Evolutionary conservation across 257 asterid species (phyloP).

Genomic region (Cruciata laevipes): DNA sequence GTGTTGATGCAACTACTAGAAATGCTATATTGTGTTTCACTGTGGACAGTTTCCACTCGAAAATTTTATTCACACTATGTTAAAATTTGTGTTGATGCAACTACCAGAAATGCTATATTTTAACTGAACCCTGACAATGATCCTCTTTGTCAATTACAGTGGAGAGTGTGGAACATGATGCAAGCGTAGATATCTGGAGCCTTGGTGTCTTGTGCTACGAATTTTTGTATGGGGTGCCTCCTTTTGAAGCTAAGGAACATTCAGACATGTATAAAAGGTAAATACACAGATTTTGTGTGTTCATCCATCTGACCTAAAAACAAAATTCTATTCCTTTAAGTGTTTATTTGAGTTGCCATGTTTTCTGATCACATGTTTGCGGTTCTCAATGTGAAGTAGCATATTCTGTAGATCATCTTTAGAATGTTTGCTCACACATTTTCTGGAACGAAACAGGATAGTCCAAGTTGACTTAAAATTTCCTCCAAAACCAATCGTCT

Average conservation of each 20-base stretch:
- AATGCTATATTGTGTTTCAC: not conserved
- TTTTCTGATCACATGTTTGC: too few species aligned
- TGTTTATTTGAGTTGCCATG: too few species aligned
- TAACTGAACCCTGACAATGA: conserved; percentile 4
- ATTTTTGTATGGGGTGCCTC: conserved; percentile 86
- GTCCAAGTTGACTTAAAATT: conserved; percentile 88
- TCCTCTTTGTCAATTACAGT: conserved; percentile 33
- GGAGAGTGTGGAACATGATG: conserved; percentile 93
- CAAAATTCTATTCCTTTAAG: too few species aligned
- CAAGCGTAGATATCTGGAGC: conserved; percentile 95
- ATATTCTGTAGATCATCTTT: too few species aligned
- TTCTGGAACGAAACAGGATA: conserved; percentile 45
- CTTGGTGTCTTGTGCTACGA: conserved; percentile 94
- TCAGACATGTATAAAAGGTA: conserved; percentile 94
- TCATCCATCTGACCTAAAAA: too few species aligned
- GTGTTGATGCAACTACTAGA: not conserved
- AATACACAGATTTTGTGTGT: too few species aligned
- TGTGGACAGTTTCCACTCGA: too few species aligned
- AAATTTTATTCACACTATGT: not conserved
- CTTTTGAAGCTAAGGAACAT: conserved; percentile 94
- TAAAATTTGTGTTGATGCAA: too few species aligned
- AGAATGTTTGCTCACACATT: too few species aligned
- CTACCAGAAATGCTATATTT: not conserved
- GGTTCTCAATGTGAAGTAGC: too few species aligned
- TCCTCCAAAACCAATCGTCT: conserved; percentile 76